phyloP scores from a whole-genome alignment of 73 alveolate species.

The Effrenium voratum region DNA sequence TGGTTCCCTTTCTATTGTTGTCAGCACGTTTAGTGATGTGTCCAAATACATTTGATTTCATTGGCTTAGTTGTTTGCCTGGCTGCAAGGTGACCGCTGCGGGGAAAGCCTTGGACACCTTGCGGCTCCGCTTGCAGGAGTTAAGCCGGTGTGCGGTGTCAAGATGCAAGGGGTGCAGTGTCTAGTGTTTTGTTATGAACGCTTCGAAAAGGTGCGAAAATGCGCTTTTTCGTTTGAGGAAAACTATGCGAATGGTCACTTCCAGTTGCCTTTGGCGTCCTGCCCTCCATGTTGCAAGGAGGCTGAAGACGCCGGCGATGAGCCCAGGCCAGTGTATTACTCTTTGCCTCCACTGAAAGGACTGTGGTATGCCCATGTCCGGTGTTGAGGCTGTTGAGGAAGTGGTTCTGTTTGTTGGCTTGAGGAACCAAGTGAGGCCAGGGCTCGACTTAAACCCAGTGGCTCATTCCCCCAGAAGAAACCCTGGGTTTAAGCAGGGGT shows the following conservation, averaged over 20 bases:
- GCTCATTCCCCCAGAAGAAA: too few relatives aligned
- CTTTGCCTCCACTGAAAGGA: too few relatives aligned
- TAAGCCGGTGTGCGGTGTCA: background rate
- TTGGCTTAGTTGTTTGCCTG: too few relatives aligned
- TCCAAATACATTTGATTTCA: too few relatives aligned
- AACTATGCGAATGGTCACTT: background rate
- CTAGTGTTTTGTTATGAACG: background rate
- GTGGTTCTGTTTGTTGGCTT: too few relatives aligned
- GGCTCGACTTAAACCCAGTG: too few relatives aligned
- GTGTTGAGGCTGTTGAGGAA: too few relatives aligned
- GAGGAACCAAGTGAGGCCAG: too few relatives aligned
- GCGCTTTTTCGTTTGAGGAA: background rate
- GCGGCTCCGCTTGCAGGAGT: background rate
- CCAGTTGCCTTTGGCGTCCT: background rate
- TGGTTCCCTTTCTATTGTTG: too few relatives aligned
- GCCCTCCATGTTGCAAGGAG: background rate
- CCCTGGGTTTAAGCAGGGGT: too few relatives aligned
- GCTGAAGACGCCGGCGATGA: conserved; percentile 48
- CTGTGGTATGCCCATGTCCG: too few relatives aligned
- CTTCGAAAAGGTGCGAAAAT: background rate
- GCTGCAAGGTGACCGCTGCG: conserved; percentile 36
- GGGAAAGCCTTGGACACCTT: conserved; percentile 13
- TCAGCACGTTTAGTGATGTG: too few relatives aligned
- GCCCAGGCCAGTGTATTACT: conserved; percentile 36
- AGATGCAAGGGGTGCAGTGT: background rate